Base-by-base conservation (phyloP, 768 basidiomycete genomes). In the Mycena maculata region DNA sequence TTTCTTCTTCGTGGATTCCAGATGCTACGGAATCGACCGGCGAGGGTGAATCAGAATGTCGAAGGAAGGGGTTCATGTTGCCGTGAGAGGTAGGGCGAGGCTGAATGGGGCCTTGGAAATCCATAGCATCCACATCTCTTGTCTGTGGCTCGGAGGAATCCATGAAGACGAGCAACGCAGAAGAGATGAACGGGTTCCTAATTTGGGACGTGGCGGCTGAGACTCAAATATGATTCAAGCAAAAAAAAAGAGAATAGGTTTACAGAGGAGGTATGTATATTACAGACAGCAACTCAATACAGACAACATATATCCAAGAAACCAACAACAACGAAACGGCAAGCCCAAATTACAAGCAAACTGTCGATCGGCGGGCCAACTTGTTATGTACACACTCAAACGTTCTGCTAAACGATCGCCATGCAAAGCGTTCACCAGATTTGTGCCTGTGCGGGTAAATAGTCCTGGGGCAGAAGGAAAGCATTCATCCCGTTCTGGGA, bases 401-500 rank as follows among this genome's bases (percentile, higher is more conserved):
- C 20, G 15, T 23, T 50, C 23, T 30, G 60, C 48, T 36, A 44
- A 60, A 30, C 15, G 23, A n/a, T 42, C 42, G 67, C 62, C 27
- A 50, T 33, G 36, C 63, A 36, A 36, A 6, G 33, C 33, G 13
- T 7, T 84, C 76, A 94, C 92, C 92, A 93, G 61, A 94, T 93
- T 76, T 92, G 91, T 53, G 89, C 85, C 27, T 87, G 85, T 63
- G 89, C 81, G 2, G 91, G 89, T 55, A 93, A 83, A 71, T 90
- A 93, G 74, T 93, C 90, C 31, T 82, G 78, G 18, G 93, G 93
- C 39, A 95, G 83, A 50, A 95, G 81, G 79, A 94, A 94, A 5
- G 93, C 92, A 73, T 95, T 92, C 82, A 95, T 92, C 68, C 94
- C 93, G 72, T 92, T 87, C 76, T 93, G 92, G 33, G 88, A 85